Percentiles rank a stretch among this genome's conserved stretches.
These are phyloP conservation scores for Calonectria naviculata DNA, from an alignment of 2,329 filamentous ascomycete species.

Conservation along the genomic window DNA sequence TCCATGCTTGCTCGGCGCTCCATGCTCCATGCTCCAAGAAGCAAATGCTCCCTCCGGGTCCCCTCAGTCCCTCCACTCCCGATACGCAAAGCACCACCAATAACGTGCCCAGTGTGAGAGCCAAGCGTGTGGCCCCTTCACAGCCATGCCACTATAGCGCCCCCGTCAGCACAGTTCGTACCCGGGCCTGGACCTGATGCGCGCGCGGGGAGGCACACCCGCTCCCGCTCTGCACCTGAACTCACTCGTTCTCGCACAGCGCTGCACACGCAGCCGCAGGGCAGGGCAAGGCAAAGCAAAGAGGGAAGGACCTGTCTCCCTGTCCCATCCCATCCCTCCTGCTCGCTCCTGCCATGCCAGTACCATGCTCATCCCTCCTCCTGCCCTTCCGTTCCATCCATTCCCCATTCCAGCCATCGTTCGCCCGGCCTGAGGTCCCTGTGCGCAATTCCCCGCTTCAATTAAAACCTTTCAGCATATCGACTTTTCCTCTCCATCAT, in stretches of 20 bases:
- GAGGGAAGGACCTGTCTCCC: background rate
- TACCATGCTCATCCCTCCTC: background rate
- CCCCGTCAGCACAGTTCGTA: background rate
- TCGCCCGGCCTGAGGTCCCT: background rate
- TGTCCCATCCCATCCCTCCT: background rate
- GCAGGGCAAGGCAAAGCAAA: slow-evolving; percentile 6
- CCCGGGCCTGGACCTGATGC: background rate
- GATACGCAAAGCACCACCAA: background rate
- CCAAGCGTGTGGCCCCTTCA: background rate
- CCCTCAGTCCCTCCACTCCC: no score
- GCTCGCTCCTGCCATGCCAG: background rate
- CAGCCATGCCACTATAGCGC: background rate
- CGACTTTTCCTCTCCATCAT: background rate
- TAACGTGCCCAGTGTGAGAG: background rate
- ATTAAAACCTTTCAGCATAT: slow-evolving; percentile 9
- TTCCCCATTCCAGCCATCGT: background rate
- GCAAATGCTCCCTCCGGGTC: no score
- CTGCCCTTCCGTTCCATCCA: slow-evolving; percentile 21
- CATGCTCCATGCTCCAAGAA: background rate
- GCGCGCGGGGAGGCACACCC: background rate
- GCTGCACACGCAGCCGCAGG: background rate
- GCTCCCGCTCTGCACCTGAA: background rate
- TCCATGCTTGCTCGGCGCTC: background rate
- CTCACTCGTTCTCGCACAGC: background rate
- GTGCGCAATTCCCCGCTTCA: background rate